Conservation (phyloP, 495 filamentous ascomycete species). For the Cercophora scortea region DNA sequence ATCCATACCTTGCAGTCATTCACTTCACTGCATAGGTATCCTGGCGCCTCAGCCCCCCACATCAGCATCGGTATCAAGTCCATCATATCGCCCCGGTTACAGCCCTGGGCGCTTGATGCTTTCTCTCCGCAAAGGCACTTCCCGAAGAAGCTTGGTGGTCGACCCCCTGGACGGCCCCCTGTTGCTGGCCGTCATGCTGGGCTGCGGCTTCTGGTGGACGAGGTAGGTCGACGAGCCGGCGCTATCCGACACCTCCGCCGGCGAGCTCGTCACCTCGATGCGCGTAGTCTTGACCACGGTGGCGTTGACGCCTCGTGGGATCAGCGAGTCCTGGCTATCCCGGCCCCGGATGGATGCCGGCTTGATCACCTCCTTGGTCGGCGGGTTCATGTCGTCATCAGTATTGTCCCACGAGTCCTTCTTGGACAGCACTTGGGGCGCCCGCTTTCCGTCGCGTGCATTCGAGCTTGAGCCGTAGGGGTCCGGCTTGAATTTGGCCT, state of each 20-base stretch:
- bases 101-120: too few relatives aligned
- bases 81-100: too few relatives aligned
- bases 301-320: conserved; percentile 1
- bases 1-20: too few relatives aligned
- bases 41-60: too few relatives aligned
- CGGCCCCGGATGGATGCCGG: background rate
- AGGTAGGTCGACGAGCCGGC: too few relatives aligned
- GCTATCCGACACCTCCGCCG: too few relatives aligned
- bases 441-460: background rate
- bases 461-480: conserved; percentile 14
- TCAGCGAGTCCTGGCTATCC: conserved; percentile 19
- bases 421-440: conserved; percentile 15
- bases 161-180: conserved; percentile 34
- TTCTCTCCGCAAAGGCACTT: conserved; percentile 35
- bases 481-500: conserved; percentile 56
- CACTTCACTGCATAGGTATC: too few relatives aligned
- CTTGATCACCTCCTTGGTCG: background rate
- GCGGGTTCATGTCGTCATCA: background rate
- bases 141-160: conserved; percentile 43
- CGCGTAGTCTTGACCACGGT: conserved; percentile 21
- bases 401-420: conserved; percentile 5
- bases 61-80: too few relatives aligned
- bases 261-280: conserved; percentile 13
- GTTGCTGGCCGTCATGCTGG: conserved; percentile 22
- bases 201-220: conserved; percentile 4